Base-by-base conservation (phyloP, 2,329 filamentous ascomycete genomes). In the Rosellinia necatrix region DNA sequence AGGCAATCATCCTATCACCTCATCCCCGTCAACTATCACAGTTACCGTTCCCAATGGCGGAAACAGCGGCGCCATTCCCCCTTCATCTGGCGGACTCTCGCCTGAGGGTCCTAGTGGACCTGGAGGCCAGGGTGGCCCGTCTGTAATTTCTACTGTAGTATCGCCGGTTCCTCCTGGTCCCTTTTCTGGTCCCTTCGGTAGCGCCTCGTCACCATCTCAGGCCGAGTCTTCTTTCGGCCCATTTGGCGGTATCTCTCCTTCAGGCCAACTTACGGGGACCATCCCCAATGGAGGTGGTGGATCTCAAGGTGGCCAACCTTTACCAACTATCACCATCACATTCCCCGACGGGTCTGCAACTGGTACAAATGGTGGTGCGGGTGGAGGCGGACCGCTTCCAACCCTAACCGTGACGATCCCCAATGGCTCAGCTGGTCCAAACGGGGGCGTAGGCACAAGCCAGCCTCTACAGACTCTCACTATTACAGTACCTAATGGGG, bases 241-340 rank as follows among this genome's bases (percentile, higher is more conserved):
- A 25, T 49, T 59, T 24, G 55, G 61, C 25, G 52, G 41, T 15
- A 49, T 49, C 30, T 61, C 59, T 30, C 59, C 61, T 30, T 61
- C 66, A 12, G 51, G 42, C 25, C 62, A 61, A 35, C 59, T 38
- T 25, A 63, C 59, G 24, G 54, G 40, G 29, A 65, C 64, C 15
- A 43, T 42, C 24, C 55, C 59, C 12, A 41, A 43, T 17, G 52
- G 61, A 40, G 58, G 55, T 42, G 57, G 59, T 27, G 59, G 55
- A 22, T 34, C 61, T 15, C 55, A 60, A 27, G 59, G 60, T 9
- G 57, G 41, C 44, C 43, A 63, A 13, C 60, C 62, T 43, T 46
- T 64, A 19, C 56, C 62, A 49, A 69, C 67, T 17, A 54, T 69
- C 41, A 69, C 67, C 9, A 57, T 69, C 53, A 68, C 67, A 42